phyloP scores from a whole-genome alignment of 495 filamentous ascomycete species.

The Penicillium dipodomyicola region DNA sequence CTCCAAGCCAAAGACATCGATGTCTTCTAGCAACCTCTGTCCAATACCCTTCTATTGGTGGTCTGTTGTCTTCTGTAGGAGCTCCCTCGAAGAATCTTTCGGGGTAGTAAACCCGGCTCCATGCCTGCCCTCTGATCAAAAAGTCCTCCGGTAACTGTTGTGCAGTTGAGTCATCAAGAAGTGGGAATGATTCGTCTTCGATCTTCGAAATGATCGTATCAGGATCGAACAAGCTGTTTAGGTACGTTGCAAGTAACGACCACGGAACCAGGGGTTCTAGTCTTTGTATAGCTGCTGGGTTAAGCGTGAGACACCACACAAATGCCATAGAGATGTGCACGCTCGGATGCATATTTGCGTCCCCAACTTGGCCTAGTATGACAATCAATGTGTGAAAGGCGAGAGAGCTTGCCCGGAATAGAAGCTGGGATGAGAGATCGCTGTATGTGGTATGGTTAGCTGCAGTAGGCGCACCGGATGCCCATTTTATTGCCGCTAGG shows the following conservation, averaged over 20 bases:
- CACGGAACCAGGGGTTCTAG: constrained; percentile 65
- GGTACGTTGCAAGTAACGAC: constrained; percentile 55
- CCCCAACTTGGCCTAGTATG: constrained; percentile 57
- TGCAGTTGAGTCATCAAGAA: constrained; percentile 45
- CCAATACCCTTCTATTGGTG: constrained; percentile 27
- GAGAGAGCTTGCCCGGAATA: constrained; percentile 43
- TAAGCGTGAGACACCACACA: constrained; percentile 56
- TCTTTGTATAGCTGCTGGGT: constrained; percentile 48
- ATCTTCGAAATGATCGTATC: constrained; percentile 46
- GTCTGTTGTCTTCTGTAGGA: constrained; percentile 73
- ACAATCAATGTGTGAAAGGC: constrained; percentile 49
- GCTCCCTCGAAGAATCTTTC: constrained; percentile 65
- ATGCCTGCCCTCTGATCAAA: constrained; percentile 71
- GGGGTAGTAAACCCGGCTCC: constrained; percentile 68
- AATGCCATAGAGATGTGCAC: constrained; percentile 72
- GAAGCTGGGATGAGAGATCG: constrained; percentile 18
- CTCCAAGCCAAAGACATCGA: constrained; percentile 9
- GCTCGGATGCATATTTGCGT: constrained; percentile 63
- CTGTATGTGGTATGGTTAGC: constrained; percentile 1
- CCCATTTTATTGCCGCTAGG: constrained; percentile 24
- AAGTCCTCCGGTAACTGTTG: constrained; percentile 82
- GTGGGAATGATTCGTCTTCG: constrained; percentile 52
- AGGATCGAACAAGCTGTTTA: constrained; percentile 60
- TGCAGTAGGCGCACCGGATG: not conserved
- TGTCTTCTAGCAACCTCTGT: not conserved